Evolutionary conservation across 2,329 filamentous ascomycete genomes (phyloP).

Genomic region (Penicillium sp.): DNA sequence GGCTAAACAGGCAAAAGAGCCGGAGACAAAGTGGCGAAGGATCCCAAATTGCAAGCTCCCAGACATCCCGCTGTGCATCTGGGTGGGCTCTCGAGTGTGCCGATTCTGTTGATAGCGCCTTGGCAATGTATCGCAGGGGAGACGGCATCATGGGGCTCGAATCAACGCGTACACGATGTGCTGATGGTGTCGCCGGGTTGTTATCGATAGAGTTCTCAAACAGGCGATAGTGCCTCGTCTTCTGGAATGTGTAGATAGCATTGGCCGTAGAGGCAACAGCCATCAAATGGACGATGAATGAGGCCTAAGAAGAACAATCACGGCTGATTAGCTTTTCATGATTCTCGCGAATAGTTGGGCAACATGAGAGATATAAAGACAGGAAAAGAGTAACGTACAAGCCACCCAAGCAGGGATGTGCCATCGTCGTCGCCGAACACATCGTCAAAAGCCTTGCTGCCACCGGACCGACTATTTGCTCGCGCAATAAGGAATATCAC

Average conservation of each 20-base stretch:
- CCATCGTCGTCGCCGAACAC: constrained; percentile 71
- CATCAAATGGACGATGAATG: constrained; percentile 68
- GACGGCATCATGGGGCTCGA: constrained; percentile 75
- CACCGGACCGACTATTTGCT: constrained; percentile 64
- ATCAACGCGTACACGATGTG: constrained; percentile 81
- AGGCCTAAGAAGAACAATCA: constrained; percentile 50
- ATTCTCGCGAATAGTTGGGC: background rate
- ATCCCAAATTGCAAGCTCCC: constrained; percentile 93
- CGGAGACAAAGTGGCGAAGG: constrained; percentile 78
- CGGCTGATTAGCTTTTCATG: background rate
- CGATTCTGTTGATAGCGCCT: constrained; percentile 63
- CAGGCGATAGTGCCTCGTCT: constrained; percentile 81
- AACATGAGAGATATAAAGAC: background rate
- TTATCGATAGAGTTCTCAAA: constrained; percentile 84
- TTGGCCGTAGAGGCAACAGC: constrained; percentile 68
- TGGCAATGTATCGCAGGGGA: constrained; percentile 71
- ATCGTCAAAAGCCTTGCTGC: constrained; percentile 63
- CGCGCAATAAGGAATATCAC: constrained; percentile 76
- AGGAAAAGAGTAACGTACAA: constrained; percentile 48
- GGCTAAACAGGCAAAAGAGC: constrained; percentile 87
- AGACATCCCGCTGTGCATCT: constrained; percentile 73
- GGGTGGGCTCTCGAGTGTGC: constrained; percentile 84
- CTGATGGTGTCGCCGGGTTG: constrained; percentile 75
- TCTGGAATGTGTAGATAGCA: constrained; percentile 74
- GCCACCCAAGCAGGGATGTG: constrained; percentile 66